Percentiles rank a stretch among this genome's conserved stretches.
These are phyloP conservation scores for Limonium bicolor DNA, from an alignment of 148 eudicot genomes.

Conservation along the genomic window DNA sequence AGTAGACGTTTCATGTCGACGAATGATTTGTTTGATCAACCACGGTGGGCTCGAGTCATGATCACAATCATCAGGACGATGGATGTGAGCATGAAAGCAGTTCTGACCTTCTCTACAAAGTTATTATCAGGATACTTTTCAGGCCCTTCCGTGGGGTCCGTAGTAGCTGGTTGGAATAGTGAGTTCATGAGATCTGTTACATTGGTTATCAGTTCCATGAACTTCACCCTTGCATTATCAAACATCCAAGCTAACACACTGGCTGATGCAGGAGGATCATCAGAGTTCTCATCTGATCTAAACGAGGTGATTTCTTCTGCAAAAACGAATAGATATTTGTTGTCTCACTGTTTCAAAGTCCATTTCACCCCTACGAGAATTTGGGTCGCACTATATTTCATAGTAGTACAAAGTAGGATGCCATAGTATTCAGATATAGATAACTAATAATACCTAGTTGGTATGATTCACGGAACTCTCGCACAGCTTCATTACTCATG, in stretches of 20 bases:
- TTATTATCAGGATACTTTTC: slow-evolving; percentile 8
- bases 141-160: not conserved
- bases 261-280: slow-evolving; percentile 6
- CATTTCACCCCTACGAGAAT: no score
- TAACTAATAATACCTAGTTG: slow-evolving; percentile 48
- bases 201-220: slow-evolving; percentile 20
- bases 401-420: no score
- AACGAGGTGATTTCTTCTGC: slow-evolving; percentile 4
- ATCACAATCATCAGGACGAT: slow-evolving; percentile 59
- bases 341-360: not conserved
- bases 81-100: slow-evolving; percentile 45
- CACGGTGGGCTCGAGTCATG: slow-evolving; percentile 39
- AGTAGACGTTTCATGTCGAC: slow-evolving; percentile 42
- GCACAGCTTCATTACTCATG: slow-evolving; percentile 70
- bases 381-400: no score
- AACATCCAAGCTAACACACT: slow-evolving; percentile 29
- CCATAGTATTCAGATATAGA: no score
- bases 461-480: slow-evolving; percentile 48
- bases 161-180: slow-evolving; percentile 10
- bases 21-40: slow-evolving; percentile 27
- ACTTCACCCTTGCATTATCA: slow-evolving; percentile 25
- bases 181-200: slow-evolving; percentile 14
- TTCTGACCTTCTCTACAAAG: slow-evolving; percentile 41
- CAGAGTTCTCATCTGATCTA: slow-evolving; percentile 8
- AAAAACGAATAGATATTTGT: not conserved